Conservation (phyloP, 2,329 filamentous ascomycete species). For the Venturia pyrina region DNA sequence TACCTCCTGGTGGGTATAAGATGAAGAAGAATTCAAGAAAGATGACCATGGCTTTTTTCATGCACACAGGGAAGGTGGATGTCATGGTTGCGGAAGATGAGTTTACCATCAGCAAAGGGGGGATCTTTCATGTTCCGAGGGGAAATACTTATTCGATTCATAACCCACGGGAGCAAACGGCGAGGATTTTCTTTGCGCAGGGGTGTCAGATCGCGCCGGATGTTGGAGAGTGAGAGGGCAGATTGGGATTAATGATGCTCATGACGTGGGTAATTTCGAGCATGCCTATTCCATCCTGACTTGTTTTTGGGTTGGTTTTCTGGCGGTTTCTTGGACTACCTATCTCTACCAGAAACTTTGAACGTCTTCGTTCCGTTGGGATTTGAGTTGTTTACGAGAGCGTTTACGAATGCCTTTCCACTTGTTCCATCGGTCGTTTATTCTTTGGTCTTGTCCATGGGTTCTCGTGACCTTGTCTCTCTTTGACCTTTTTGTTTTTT, state of each 20-base stretch:
- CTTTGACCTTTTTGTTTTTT: too few relatives aligned
- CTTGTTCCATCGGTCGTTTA: too few relatives aligned
- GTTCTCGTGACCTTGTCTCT: too few relatives aligned
- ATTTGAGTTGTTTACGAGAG: too few relatives aligned
- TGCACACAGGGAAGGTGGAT: slow-evolving; percentile 70
- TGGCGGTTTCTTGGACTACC: too few relatives aligned
- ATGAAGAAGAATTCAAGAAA: slow-evolving; percentile 82
- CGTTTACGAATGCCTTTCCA: too few relatives aligned
- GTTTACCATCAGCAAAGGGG: slow-evolving; percentile 79
- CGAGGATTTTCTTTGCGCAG: slow-evolving; percentile 86
- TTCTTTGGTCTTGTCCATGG: too few relatives aligned
- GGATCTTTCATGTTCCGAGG: slow-evolving; percentile 89
- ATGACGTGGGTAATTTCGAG: not conserved
- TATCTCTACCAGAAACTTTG: too few relatives aligned
- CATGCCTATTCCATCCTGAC: too few relatives aligned
- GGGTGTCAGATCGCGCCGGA: slow-evolving; percentile 48
- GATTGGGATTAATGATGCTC: not conserved
- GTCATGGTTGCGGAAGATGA: slow-evolving; percentile 61
- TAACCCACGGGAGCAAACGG: slow-evolving; percentile 63
- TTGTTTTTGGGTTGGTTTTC: too few relatives aligned
- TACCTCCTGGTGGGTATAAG: slow-evolving; percentile 76
- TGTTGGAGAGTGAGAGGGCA: not conserved
- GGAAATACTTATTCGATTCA: slow-evolving; percentile 89
- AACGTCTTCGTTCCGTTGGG: too few relatives aligned
- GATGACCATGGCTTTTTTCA: slow-evolving; percentile 97